phyloP scores from a whole-genome alignment of 1,284 basidiomycete genomes.

The Ganoderma boninense region DNA sequence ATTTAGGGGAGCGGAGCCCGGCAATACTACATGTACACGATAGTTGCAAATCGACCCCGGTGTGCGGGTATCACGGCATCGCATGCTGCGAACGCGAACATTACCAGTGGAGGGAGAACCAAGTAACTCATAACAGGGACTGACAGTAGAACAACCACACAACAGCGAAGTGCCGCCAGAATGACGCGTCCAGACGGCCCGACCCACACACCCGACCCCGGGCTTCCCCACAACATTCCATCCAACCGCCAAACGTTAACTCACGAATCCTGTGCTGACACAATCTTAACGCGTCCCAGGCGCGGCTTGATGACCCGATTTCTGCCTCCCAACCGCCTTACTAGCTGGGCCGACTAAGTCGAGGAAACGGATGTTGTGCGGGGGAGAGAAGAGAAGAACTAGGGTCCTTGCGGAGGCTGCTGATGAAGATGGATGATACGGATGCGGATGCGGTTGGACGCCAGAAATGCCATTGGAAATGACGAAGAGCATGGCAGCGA shows the following conservation, averaged over 20 bases:
- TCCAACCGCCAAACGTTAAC: neutral
- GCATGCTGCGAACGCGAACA: constrained; percentile 14
- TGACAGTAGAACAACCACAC: constrained; percentile 12
- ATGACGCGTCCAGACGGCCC: neutral
- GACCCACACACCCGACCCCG: neutral
- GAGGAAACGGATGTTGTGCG: constrained; percentile 22
- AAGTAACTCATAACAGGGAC: neutral
- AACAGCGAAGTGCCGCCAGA: neutral
- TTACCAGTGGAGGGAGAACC: constrained; percentile 9
- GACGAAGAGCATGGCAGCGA: constrained; percentile 13
- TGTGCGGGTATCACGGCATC: constrained; percentile 13
- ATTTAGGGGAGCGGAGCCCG: constrained; percentile 30
- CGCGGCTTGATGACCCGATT: neutral
- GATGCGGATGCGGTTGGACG: constrained; percentile 3
- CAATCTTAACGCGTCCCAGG: neutral
- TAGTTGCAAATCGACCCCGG: constrained; percentile 15
- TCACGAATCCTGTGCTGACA: constrained; percentile 1
- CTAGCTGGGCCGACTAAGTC: neutral
- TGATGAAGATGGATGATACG: constrained; percentile 13
- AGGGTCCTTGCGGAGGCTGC: constrained; percentile 4
- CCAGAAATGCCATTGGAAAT: constrained; percentile 9
- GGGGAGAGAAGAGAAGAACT: constrained; percentile 8
- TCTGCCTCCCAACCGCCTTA: neutral
- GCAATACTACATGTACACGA: constrained; percentile 35
- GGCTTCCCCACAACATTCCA: neutral